Percentiles rank a stretch among this genome's conserved stretches.
phyloP scores from a whole-genome alignment of 352 stramenopile species.

The Phytophthora kernoviae region DNA sequence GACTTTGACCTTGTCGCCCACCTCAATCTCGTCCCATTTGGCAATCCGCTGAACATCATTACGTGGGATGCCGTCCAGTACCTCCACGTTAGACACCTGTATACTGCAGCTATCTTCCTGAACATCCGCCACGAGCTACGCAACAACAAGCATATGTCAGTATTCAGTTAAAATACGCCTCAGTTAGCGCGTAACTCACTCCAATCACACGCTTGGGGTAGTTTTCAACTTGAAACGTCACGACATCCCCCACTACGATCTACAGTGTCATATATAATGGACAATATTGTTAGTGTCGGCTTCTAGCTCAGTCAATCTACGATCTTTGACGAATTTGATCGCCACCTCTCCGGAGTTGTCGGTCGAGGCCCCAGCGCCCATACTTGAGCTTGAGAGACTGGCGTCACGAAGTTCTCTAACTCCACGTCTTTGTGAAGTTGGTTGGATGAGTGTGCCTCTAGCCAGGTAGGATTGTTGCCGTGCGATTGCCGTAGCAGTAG shows the following conservation, averaged over 20 bases:
- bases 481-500: too few species aligned
- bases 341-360: slow-evolving; percentile 36
- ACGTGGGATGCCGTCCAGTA: slow-evolving; percentile 43
- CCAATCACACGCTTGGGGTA: slow-evolving; percentile 63
- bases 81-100: slow-evolving; percentile 58
- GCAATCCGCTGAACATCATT: slow-evolving; percentile 60
- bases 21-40: slow-evolving; percentile 69
- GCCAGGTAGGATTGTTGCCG: too few species aligned
- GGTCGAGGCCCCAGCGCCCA: slow-evolving; percentile 45
- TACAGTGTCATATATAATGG: slow-evolving; percentile 22
- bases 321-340: background rate
- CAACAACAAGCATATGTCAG: slow-evolving; percentile 4
- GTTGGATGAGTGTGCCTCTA: background rate
- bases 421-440: background rate
- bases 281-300: too few species aligned
- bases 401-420: background rate
- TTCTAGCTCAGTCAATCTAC: background rate
- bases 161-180: too few species aligned
- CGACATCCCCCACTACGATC: slow-evolving; percentile 67
- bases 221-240: slow-evolving; percentile 52
- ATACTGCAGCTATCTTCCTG: slow-evolving; percentile 50
- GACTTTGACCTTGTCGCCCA: slow-evolving; percentile 67
- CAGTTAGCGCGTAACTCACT: slow-evolving; percentile 33
- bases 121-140: slow-evolving; percentile 56
- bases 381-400: slow-evolving; percentile 14